phyloP scores from a whole-genome alignment of 2,329 filamentous ascomycete genomes.

The Amphichorda felina region DNA sequence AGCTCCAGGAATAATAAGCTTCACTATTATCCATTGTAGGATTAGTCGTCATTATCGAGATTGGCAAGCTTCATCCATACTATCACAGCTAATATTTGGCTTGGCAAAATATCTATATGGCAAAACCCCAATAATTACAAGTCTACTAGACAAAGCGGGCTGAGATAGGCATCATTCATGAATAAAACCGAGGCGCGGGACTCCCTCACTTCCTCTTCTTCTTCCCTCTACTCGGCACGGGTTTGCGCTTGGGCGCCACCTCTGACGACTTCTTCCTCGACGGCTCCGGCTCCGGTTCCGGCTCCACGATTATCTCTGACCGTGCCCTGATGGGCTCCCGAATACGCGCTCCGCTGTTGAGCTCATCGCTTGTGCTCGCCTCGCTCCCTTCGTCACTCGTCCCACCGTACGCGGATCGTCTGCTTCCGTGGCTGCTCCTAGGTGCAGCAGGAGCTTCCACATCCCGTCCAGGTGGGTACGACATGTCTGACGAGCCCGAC shows the following conservation, averaged over 20 bases:
- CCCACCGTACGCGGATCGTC: slow-evolving; percentile 18
- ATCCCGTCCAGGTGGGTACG: slow-evolving; percentile 13
- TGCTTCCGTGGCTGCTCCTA: slow-evolving; percentile 17
- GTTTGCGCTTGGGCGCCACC: slow-evolving; percentile 25
- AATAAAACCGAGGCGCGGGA: background rate
- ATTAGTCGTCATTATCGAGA: no score
- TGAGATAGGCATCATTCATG: slow-evolving; percentile 1
- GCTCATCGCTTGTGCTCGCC: slow-evolving; percentile 22
- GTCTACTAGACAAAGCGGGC: no score
- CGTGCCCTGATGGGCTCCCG: slow-evolving; percentile 9
- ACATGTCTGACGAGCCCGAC: slow-evolving; percentile 18
- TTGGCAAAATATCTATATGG: background rate
- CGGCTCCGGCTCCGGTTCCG: slow-evolving; percentile 14
- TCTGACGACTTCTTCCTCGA: slow-evolving; percentile 24
- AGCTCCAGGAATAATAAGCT: no score
- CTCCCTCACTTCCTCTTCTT: slow-evolving; percentile 20
- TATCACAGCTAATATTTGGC: no score
- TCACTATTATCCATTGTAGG: no score
- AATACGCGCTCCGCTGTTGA: slow-evolving; percentile 21
- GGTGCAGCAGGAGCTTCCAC: slow-evolving; percentile 6
- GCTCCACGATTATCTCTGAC: slow-evolving; percentile 24
- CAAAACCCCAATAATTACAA: slow-evolving; percentile 1
- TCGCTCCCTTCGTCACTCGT: slow-evolving; percentile 18
- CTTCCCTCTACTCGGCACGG: slow-evolving; percentile 12
- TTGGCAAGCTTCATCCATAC: no score